Evolutionary conservation across 129 eudicot genomes (phyloP), one percentile per base, ranked within the genome.

Genomic region (Flaveria ramosissima): DNA sequence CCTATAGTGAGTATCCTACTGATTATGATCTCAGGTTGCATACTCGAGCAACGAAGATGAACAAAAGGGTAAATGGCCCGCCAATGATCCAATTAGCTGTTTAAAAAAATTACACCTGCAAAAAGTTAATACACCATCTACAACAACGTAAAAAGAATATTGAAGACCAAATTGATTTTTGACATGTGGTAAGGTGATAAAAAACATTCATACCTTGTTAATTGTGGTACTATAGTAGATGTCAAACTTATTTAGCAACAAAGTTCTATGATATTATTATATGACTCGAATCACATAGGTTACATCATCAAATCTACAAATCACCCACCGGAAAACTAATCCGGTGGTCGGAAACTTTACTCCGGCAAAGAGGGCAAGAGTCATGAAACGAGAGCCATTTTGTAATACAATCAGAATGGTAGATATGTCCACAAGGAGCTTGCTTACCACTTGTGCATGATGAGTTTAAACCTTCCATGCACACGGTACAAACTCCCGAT

Each of bases 311-410:
- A 41, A 21, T 46, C 68, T 21, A 68, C 59, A 77, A 55, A 65
- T 39, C 9, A n/a, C 62, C 65, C 0, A 62, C 42, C 30, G 70
- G 24, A 26, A 55, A 52, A 23, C 79, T 72, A 11, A 15, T 77
- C 68, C 42, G 71, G 77, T 78, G 68, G 60, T 74, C 82, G 81
- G 75, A 52, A 67, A 84, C 47, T 55, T 64, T 39, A 32, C 77
- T 32, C 21, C 94, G 94, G 84, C 94, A 89, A 68, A 89, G 85
- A 53, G 94, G 94, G 62, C 94, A 89, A 68, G 90, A 89, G 74
- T 70, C 72, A 26, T 83, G 88, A 3, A 77, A 67, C 15, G 87
- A 80, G 66, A 89, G 73, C 94, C 94, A 89, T 23, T 52, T 65
- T 17, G 77, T 72, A 21, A 89, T 86, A 56, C 94, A 89, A 80